These are phyloP conservation scores for Colletotrichum sp. DNA, from an alignment of 2,329 filamentous ascomycete species.

Conservation along the genomic window DNA sequence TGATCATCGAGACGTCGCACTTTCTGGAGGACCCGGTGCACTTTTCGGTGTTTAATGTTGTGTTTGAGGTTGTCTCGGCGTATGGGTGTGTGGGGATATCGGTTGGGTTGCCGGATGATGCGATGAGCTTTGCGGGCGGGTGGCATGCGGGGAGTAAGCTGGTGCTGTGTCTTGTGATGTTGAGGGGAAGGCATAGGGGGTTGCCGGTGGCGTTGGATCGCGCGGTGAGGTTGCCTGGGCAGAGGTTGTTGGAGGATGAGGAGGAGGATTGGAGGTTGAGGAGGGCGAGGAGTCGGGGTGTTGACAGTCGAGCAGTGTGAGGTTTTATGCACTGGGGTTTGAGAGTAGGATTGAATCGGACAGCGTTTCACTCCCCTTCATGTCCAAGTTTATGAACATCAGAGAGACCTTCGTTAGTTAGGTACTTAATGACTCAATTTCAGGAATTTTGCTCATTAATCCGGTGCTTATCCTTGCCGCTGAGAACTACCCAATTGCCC, in stretches of 20 bases:
- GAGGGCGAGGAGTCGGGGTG: neutral
- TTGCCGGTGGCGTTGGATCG: conserved; percentile 61
- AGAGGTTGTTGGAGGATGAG: conserved; percentile 33
- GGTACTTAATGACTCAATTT: no score
- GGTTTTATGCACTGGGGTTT: no score
- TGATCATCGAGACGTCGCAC: conserved; percentile 62
- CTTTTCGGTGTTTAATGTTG: conserved; percentile 65
- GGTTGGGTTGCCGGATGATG: conserved; percentile 57
- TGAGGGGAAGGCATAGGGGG: conserved; percentile 61
- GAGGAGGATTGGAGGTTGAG: conserved; percentile 26
- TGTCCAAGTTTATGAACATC: no score
- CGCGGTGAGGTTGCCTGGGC: conserved; percentile 50
- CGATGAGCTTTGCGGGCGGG: conserved; percentile 60
- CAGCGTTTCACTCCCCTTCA: no score
- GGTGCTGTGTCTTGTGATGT: conserved; percentile 61
- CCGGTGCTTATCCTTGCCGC: no score
- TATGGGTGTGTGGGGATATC: conserved; percentile 69
- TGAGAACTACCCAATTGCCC: no score
- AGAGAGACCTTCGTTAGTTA: no score
- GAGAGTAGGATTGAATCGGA: no score
- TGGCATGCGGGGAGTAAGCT: conserved; percentile 63
- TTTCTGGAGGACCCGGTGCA: conserved; percentile 55
- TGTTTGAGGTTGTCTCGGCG: conserved; percentile 62
- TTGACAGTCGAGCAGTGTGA: no score
- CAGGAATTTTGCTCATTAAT: no score